Evolutionary conservation across 2,329 filamentous ascomycete genomes (phyloP).

Genomic region (Colletotrichum liaoningense): DNA sequence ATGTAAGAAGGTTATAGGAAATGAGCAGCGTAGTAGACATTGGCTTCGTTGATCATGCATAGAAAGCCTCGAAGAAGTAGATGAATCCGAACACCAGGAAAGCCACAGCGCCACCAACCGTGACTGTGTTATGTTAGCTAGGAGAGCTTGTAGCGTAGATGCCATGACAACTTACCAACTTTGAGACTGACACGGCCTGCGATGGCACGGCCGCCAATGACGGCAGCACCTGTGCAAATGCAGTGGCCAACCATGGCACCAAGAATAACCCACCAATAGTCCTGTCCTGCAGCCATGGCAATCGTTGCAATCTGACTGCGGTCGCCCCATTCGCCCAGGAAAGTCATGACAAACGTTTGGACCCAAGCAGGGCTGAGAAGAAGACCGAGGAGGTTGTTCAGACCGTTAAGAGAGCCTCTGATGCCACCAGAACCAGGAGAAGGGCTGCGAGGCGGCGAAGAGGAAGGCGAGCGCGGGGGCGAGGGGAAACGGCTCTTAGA

Average conservation of each 20-base stretch:
- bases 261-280: conserved; percentile 98
- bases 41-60: conserved; percentile 51
- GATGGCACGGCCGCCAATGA: conserved; percentile 91
- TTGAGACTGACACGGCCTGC: conserved; percentile 94
- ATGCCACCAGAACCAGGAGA: conserved; percentile 55
- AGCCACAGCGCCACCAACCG: conserved; percentile 87
- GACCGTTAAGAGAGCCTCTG: conserved; percentile 64
- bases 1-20: conserved; percentile 5
- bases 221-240: conserved; percentile 90
- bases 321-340: conserved; percentile 98
- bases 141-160: neutral
- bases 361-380: conserved; percentile 97
- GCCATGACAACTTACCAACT: conserved; percentile 78
- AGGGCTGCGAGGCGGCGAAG: conserved; percentile 74
- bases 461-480: conserved; percentile 82
- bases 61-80: conserved; percentile 86
- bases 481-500: conserved; percentile 83
- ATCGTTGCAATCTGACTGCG: conserved; percentile 98
- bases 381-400: conserved; percentile 88
- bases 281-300: conserved; percentile 97
- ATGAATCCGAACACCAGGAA: conserved; percentile 94
- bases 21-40: neutral
- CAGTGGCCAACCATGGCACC: conserved; percentile 89
- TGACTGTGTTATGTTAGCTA: conserved; percentile 70
- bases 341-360: conserved; percentile 99